phyloP scores from a whole-genome alignment of 169 alveolate genomes.

The Cryptosporidium felis region DNA sequence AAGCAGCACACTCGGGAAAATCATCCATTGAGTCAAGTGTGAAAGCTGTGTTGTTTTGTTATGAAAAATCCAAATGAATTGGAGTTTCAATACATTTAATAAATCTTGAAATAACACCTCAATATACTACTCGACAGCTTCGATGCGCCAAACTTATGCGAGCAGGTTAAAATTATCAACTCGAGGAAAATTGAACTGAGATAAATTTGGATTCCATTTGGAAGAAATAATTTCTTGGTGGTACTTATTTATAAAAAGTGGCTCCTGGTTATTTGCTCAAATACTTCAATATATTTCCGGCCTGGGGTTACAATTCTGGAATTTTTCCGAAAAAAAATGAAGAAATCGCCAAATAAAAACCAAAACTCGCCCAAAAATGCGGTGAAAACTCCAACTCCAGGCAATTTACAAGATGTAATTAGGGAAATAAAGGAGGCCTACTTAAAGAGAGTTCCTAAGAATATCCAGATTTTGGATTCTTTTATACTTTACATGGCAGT shows the following conservation, averaged over 20 bases:
- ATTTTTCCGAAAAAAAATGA: not conserved
- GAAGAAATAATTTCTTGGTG: too few relatives aligned
- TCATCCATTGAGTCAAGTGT: slow-evolving; percentile 3
- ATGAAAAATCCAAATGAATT: not conserved
- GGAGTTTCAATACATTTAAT: not conserved
- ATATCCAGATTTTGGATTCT: slow-evolving; percentile 35
- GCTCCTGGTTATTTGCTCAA: too few relatives aligned
- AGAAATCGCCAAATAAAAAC: not conserved
- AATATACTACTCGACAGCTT: slow-evolving; percentile 11
- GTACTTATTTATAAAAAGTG: too few relatives aligned
- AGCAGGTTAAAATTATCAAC: too few relatives aligned
- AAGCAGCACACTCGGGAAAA: not conserved
- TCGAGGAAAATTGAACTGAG: too few relatives aligned
- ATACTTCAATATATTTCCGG: too few relatives aligned
- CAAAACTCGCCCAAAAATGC: not conserved
- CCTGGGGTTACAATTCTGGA: too few relatives aligned
- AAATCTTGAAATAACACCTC: slow-evolving; percentile 14
- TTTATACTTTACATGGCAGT: slow-evolving; percentile 5
- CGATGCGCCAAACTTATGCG: slow-evolving; percentile 47
- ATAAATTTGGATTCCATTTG: too few relatives aligned
- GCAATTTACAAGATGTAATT: not conserved
- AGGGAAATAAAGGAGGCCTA: slow-evolving; percentile 23
- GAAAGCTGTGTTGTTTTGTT: too few relatives aligned
- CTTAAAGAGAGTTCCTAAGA: slow-evolving; percentile 30
- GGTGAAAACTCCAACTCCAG: not conserved